Evolutionary conservation across 306 rosid genomes (phyloP).

Genomic region (Astragalus glycyphyllos): DNA sequence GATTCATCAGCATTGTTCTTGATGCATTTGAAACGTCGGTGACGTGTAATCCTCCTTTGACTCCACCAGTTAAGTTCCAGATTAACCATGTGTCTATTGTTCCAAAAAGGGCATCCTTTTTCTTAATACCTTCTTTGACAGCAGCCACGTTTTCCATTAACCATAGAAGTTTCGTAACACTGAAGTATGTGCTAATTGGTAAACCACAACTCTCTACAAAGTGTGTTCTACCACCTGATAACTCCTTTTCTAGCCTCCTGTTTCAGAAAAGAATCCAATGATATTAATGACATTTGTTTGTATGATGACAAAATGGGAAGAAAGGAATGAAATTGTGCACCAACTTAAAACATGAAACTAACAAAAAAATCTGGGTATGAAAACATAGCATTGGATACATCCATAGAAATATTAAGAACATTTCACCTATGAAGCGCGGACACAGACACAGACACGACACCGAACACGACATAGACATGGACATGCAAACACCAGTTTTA

Average conservation of each 20-base stretch:
- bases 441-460: too few species aligned
- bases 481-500: too few species aligned
- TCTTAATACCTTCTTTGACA: constrained; percentile 64
- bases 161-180: constrained; percentile 87
- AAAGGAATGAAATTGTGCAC: constrained; percentile 18
- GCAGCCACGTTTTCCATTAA: constrained; percentile 74
- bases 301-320: not conserved
- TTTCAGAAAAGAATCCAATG: constrained; percentile 24
- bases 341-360: constrained; percentile 8
- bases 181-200: constrained; percentile 87
- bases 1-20: constrained; percentile 90
- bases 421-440: not conserved
- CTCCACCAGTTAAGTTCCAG: constrained; percentile 89
- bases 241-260: constrained; percentile 82
- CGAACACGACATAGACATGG: too few species aligned
- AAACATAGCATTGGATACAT: not conserved
- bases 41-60: constrained; percentile 72
- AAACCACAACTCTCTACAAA: constrained; percentile 80
- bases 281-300: constrained; percentile 1
- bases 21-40: constrained; percentile 94
- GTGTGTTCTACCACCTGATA: constrained; percentile 78
- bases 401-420: not conserved
- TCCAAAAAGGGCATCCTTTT: constrained; percentile 85
- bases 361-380: not conserved
- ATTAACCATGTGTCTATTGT: constrained; percentile 90